phyloP scores from a whole-genome alignment of 805 yeast genomes.

The Cephaloascus fragrans region DNA sequence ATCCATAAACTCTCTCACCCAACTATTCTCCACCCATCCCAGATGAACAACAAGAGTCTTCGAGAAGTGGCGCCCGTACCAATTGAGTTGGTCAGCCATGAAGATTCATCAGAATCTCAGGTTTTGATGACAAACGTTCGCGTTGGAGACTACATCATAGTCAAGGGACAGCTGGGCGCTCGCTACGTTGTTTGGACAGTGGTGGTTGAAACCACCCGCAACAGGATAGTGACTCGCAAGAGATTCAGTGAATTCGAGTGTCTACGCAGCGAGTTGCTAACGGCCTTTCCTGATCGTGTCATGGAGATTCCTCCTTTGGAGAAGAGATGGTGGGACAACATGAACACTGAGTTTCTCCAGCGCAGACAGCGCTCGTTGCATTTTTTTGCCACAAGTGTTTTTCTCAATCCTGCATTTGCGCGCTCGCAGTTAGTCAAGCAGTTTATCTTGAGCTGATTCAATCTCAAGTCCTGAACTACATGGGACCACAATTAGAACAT shows the following conservation, averaged over 20 bases:
- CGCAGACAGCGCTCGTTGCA: background rate
- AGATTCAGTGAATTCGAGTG: slow-evolving; percentile 20
- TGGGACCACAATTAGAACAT: too few relatives aligned
- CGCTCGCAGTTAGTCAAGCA: slow-evolving; percentile 17
- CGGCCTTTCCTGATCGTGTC: background rate
- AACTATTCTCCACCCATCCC: background rate
- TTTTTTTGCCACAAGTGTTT: slow-evolving; percentile 13
- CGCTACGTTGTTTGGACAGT: slow-evolving; percentile 35
- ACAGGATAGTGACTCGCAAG: slow-evolving; percentile 11
- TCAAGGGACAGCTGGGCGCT: slow-evolving; percentile 20
- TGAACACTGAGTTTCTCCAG: background rate
- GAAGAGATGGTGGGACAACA: background rate
- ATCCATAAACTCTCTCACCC: slow-evolving; percentile 1
- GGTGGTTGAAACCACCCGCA: slow-evolving; percentile 18
- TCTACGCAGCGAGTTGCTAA: background rate
- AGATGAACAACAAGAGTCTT: background rate
- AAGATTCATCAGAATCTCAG: background rate
- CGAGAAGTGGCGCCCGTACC: slow-evolving; percentile 25
- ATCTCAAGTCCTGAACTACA: too few relatives aligned
- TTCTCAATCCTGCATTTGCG: slow-evolving; percentile 30
- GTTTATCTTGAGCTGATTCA: slow-evolving; percentile 9
- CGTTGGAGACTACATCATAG: slow-evolving; percentile 26
- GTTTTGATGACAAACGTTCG: slow-evolving; percentile 11
- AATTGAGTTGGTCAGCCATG: slow-evolving; percentile 23
- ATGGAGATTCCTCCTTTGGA: background rate